Evolutionary conservation across 257 asterid species (phyloP).

Genomic region (Salvia splendens): DNA sequence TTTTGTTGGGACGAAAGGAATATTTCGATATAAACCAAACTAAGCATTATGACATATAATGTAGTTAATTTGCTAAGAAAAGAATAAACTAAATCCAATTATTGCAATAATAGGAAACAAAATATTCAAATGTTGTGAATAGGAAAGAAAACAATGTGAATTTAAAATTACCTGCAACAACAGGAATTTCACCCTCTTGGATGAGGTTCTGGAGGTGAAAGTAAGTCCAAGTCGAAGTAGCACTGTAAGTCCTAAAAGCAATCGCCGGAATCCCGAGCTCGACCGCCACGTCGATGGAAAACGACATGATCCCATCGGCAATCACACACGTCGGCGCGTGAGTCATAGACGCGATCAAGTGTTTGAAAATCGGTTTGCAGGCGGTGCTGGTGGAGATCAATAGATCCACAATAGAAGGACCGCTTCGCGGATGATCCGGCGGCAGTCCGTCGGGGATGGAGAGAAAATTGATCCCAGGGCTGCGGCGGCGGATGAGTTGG

Average conservation of each 20-base stretch:
- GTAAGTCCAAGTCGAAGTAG: conserved; percentile 45
- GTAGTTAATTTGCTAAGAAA: no score
- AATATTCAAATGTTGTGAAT: not conserved
- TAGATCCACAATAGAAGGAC: conserved; percentile 25
- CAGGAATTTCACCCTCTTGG: conserved; percentile 40
- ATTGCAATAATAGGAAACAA: not conserved
- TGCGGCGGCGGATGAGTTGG: conserved; percentile 35
- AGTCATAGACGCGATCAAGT: conserved; percentile 33
- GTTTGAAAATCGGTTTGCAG: conserved; percentile 29
- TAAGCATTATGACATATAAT: no score
- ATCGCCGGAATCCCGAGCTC: conserved; percentile 44
- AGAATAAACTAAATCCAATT: no score
- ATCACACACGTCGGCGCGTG: conserved; percentile 44
- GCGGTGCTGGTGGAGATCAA: conserved; percentile 18
- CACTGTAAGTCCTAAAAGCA: conserved; percentile 45
- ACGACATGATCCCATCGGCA: conserved; percentile 47
- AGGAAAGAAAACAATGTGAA: not conserved
- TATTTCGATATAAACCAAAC: no score
- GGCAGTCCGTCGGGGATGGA: conserved; percentile 50
- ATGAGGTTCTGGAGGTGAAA: conserved; percentile 42
- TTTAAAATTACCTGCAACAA: conserved; percentile 31
- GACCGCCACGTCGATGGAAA: conserved; percentile 46
- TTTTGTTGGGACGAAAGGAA: no score
- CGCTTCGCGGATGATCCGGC: conserved; percentile 44
- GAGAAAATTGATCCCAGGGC: conserved; percentile 34